Percentiles rank a stretch among this genome's conserved stretches.
Evolutionary conservation across 75 land plant genomes (phyloP).

Genomic region (Pinus tabuliformis): DNA sequence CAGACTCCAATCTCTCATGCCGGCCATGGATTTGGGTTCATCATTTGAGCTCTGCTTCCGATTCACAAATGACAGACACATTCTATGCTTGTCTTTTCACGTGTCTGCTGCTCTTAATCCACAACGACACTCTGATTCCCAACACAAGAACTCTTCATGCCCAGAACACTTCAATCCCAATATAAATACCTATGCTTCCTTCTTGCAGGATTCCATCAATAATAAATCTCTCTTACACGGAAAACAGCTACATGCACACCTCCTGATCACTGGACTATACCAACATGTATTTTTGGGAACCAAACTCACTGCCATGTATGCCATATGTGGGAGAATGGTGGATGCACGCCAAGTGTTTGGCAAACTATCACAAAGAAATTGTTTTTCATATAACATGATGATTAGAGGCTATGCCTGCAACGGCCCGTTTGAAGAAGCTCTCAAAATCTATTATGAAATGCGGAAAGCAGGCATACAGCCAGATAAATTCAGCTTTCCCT

Average conservation of each 20-base stretch:
- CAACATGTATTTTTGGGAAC: conserved; percentile 25
- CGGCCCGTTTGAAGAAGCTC: conserved; percentile 1
- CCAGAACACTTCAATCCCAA: background rate
- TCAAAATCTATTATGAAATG: conserved; percentile 9
- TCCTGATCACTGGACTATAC: conserved; percentile 20
- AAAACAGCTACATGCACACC: conserved; percentile 19
- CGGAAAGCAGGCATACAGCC: conserved; percentile 13
- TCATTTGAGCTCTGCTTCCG: too few species aligned
- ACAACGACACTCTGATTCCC: background rate
- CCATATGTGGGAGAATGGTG: conserved; percentile 18
- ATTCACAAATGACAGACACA: background rate
- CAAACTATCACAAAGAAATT: conserved; percentile 4
- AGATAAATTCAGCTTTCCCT: conserved; percentile 14
- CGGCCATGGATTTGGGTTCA: background rate
- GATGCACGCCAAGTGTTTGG: conserved; percentile 12
- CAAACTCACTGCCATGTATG: conserved; percentile 26
- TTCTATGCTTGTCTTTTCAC: background rate
- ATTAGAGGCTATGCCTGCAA: conserved; percentile 11
- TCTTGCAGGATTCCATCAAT: conserved; percentile 22
- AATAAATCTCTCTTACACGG: conserved; percentile 19
- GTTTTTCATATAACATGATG: conserved; percentile 8
- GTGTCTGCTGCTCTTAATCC: background rate
- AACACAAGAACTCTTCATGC: background rate
- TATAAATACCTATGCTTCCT: conserved; percentile 19
- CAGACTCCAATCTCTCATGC: background rate